Evolutionary conservation across 139 green algal species (phyloP).

Genomic region (Astrephomene gubernaculifera): DNA sequence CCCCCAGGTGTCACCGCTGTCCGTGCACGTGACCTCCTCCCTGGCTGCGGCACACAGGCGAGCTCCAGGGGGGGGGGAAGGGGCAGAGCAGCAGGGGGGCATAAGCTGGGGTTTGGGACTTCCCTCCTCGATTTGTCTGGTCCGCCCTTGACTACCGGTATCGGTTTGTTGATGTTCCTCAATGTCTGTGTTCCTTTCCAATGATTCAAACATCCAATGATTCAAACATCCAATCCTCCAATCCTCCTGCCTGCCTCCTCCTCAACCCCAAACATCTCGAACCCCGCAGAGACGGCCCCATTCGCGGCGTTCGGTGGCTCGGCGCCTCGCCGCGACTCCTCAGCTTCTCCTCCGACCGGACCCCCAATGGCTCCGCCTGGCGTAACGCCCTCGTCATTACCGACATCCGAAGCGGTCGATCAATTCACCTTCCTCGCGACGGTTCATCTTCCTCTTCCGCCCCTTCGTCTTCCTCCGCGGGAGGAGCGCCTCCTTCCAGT

Average conservation of each 20-base stretch:
- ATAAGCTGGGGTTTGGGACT: no score
- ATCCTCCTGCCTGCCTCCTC: no score
- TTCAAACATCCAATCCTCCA: no score
- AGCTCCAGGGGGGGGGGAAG: not conserved
- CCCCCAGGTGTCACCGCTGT: slow-evolving; percentile 33
- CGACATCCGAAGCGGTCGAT: slow-evolving; percentile 63
- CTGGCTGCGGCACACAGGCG: slow-evolving; percentile 41
- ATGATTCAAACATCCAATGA: no score
- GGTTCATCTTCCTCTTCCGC: no score
- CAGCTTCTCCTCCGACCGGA: slow-evolving; percentile 71
- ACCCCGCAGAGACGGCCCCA: not conserved
- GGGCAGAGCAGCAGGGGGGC: not conserved
- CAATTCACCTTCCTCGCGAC: slow-evolving; percentile 6
- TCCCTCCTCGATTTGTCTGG: no score
- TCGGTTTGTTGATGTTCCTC: no score
- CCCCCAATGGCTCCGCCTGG: slow-evolving; percentile 45
- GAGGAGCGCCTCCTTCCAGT: not conserved
- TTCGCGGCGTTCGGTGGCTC: slow-evolving; percentile 79
- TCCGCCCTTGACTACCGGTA: no score
- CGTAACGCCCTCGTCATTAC: slow-evolving; percentile 77
- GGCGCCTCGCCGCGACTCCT: slow-evolving; percentile 71
- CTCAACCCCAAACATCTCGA: no score
- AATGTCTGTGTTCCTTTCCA: no score
- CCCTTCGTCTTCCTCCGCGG: not conserved
- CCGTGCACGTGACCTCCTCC: slow-evolving; percentile 44